These are phyloP conservation scores for Botrytis hyacinthi DNA, from an alignment of 2,329 filamentous ascomycete species.

Conservation along the genomic window DNA sequence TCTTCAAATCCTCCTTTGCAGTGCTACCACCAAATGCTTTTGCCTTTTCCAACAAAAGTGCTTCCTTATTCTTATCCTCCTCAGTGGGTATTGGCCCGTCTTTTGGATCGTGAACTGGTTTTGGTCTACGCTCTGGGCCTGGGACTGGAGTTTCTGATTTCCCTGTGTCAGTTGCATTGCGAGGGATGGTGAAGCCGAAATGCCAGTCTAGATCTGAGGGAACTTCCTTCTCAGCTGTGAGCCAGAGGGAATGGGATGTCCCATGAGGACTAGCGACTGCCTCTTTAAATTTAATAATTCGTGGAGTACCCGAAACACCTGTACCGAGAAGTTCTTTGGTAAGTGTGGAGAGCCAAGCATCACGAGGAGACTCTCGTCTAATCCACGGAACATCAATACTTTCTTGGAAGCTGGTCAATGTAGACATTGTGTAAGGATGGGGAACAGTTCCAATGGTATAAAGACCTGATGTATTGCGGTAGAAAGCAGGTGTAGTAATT, in stretches of 20 bases:
- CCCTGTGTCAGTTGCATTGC: constrained; percentile 50
- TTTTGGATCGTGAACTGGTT: constrained; percentile 47
- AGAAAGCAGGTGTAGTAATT: constrained; percentile 64
- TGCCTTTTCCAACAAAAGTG: constrained; percentile 53
- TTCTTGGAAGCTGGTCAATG: constrained; percentile 61
- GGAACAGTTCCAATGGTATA: constrained; percentile 88
- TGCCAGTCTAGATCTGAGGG: constrained; percentile 77
- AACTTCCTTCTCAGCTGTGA: constrained; percentile 65
- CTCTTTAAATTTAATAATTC: constrained; percentile 76
- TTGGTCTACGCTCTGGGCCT: constrained; percentile 55
- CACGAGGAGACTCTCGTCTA: constrained; percentile 66
- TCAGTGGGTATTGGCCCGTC: constrained; percentile 52
- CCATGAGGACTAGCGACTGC: constrained; percentile 69
- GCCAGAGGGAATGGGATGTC: constrained; percentile 69
- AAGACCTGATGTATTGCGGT: constrained; percentile 66
- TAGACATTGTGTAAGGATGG: constrained; percentile 82
- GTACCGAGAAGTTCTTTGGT: constrained; percentile 68
- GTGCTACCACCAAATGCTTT: constrained; percentile 48
- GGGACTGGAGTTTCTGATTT: constrained; percentile 58
- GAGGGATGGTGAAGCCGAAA: constrained; percentile 80
- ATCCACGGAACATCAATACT: constrained; percentile 63
- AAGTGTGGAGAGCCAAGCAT: constrained; percentile 72
- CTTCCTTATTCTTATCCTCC: constrained; percentile 55
- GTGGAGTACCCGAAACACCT: constrained; percentile 59
- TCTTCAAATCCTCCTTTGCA: constrained; percentile 42